Evolutionary conservation across 306 rosid genomes (phyloP), one percentile per base, ranked within the genome.

Genomic region (Cucurbita moschata): DNA sequence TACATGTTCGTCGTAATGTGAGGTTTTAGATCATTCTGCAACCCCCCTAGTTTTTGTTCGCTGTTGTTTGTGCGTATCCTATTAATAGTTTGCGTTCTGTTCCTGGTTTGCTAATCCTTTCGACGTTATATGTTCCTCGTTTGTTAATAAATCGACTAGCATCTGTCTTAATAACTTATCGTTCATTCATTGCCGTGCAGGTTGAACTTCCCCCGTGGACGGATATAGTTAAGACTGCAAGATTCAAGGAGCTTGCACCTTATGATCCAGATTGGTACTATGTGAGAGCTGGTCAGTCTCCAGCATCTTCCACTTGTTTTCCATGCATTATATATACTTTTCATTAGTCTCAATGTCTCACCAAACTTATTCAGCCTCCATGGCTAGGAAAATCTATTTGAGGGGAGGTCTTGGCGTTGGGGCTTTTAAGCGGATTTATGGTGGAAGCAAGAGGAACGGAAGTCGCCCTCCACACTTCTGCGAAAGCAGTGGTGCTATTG

Each of bases 331-430:
- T 59, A 14, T 59, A 6, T 19, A 10, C 38, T 72, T 43, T 0
- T 11, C 19, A 50, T 50, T 30, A 30, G 35, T 30, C 35, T 40
- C 50, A 5, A 9, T 4, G 71, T 64, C 56, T 15, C 0, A 51
- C 19, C 19, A 5, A 46, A 77, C 5, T 74, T 39, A 4, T 60
- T 44, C 77, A 86, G 89, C 89, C 37, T 81, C 86, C 80, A 83
- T 86, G 82, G 89, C 89, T n/a, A 81, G 89, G 81, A 86, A 86
- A 76, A 81, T 86, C 59, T 86, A 86, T 81, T 68, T 86, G 82
- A 81, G 89, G 83, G 89, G 89, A 7, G 89, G 89, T 16, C 85
- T 86, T 10, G 89, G 89, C 19, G 89, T 86, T 35, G 89, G 89
- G 56, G 87, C 87, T 49, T 86, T 86, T 70, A 72, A 71, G 38